Percentiles rank a stretch among this genome's conserved stretches.
phyloP scores from a whole-genome alignment of 257 asterid species.

The Salvia rosmarinus region DNA sequence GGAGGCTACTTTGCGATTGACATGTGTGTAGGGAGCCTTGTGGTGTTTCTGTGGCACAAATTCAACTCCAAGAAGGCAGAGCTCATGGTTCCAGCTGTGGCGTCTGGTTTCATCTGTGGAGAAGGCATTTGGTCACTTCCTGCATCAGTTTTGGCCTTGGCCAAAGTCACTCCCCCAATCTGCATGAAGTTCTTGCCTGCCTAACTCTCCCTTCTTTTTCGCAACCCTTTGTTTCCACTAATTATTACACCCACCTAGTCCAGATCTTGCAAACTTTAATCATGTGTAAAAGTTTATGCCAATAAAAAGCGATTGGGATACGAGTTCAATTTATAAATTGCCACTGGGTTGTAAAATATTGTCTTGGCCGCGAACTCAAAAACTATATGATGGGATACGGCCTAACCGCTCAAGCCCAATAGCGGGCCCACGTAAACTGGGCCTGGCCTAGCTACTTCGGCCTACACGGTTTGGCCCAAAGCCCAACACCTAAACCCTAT shows the following conservation, averaged over 20 bases:
- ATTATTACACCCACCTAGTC: neutral
- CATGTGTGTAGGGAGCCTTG: constrained; percentile 81
- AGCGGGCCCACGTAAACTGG: too few species aligned
- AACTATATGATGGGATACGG: too few species aligned
- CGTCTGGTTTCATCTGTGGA: constrained; percentile 87
- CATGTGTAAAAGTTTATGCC: too few species aligned
- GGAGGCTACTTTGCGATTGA: constrained; percentile 79
- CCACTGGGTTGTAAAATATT: too few species aligned
- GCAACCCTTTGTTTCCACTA: neutral
- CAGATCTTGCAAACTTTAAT: too few species aligned
- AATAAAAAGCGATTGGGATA: too few species aligned
- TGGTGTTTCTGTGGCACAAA: constrained; percentile 68
- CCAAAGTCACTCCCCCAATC: constrained; percentile 69
- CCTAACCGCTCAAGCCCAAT: too few species aligned
- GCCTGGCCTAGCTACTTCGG: too few species aligned
- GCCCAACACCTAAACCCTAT: too few species aligned
- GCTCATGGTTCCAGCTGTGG: constrained; percentile 76
- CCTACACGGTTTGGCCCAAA: too few species aligned
- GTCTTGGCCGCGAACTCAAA: too few species aligned
- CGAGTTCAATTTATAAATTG: too few species aligned
- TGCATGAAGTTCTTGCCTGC: constrained; percentile 75
- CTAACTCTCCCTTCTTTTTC: neutral
- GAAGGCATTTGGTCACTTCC: constrained; percentile 90
- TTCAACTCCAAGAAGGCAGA: constrained; percentile 51
- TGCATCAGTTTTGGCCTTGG: constrained; percentile 73